Conservation (phyloP, 2,329 filamentous ascomycete species). For the Geosmithia putterillii region DNA sequence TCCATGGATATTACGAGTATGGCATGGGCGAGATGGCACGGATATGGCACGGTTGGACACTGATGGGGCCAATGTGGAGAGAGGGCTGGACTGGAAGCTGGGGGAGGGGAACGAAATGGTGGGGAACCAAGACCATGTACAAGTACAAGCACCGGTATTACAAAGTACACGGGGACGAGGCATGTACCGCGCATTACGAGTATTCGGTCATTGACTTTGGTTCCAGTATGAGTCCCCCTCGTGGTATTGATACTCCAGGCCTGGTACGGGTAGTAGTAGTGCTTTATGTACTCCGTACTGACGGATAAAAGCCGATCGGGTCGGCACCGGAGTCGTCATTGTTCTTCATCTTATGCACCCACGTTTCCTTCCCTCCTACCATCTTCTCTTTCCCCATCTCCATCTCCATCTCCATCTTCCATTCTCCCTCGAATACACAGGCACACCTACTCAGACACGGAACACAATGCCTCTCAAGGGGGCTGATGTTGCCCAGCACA, state of each 20-base stretch:
- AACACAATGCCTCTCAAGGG: conserved; percentile 26
- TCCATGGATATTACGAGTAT: too few species aligned
- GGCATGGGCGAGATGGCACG: too few species aligned
- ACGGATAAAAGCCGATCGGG: background rate
- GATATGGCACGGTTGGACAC: too few species aligned
- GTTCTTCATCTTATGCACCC: background rate
- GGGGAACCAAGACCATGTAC: too few species aligned
- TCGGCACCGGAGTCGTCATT: background rate
- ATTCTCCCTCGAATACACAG: background rate
- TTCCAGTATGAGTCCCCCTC: too few species aligned
- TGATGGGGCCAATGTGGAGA: too few species aligned
- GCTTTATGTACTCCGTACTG: background rate
- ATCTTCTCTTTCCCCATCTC: background rate
- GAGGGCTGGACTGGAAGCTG: too few species aligned
- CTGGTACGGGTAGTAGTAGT: background rate
- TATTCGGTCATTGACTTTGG: too few species aligned
- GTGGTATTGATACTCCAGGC: background rate
- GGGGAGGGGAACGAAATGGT: too few species aligned
- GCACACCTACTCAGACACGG: background rate
- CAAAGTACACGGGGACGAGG: too few species aligned
- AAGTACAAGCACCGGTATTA: too few species aligned
- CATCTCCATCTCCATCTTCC: background rate
- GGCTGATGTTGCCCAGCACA: conserved; percentile 54
- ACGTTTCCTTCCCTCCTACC: background rate
- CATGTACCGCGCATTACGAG: too few species aligned